These are phyloP conservation scores for Pseudogymnoascus sp. DNA, from an alignment of 2,329 filamentous ascomycete genomes.

Conservation along the genomic window DNA sequence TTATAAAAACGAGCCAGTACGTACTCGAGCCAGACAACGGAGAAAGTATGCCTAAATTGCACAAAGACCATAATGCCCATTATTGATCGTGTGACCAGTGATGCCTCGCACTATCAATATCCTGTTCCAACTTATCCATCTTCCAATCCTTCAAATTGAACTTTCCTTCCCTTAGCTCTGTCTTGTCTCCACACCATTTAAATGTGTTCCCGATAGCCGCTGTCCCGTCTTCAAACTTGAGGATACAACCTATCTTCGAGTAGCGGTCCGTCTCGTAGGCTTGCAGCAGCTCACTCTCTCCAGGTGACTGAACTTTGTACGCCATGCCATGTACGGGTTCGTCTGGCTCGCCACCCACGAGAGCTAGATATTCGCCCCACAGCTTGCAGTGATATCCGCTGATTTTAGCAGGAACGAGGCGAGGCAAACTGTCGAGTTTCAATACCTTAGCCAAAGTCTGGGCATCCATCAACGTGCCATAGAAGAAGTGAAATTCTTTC, in stretches of 20 bases:
- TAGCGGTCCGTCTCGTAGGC: constrained; percentile 16
- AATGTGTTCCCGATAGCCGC: constrained; percentile 16
- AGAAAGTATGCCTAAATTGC: not conserved
- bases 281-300: constrained; percentile 11
- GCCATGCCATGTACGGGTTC: constrained; percentile 16
- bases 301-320: constrained; percentile 12
- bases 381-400: constrained; percentile 25
- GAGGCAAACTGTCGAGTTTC: constrained; percentile 19
- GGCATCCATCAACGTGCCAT: constrained; percentile 29
- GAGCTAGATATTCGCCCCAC: constrained; percentile 29
- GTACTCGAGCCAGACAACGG: not conserved
- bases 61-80: too few species aligned
- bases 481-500: constrained; percentile 27
- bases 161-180: constrained; percentile 14
- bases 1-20: not conserved
- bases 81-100: not conserved
- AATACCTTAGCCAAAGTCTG: constrained; percentile 26
- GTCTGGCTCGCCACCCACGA: constrained; percentile 15
- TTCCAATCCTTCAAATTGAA: constrained; percentile 17
- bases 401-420: constrained; percentile 20
- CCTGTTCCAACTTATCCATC: constrained; percentile 15
- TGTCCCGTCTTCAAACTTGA: constrained; percentile 17
- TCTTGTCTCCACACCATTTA: constrained; percentile 13
- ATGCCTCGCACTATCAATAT: not conserved
- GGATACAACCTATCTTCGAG: constrained; percentile 13